Evolutionary conservation across 2,329 filamentous ascomycete species (phyloP), one percentile per base, ranked within the genome.

Genomic region (Drechslerella dactyloides): DNA sequence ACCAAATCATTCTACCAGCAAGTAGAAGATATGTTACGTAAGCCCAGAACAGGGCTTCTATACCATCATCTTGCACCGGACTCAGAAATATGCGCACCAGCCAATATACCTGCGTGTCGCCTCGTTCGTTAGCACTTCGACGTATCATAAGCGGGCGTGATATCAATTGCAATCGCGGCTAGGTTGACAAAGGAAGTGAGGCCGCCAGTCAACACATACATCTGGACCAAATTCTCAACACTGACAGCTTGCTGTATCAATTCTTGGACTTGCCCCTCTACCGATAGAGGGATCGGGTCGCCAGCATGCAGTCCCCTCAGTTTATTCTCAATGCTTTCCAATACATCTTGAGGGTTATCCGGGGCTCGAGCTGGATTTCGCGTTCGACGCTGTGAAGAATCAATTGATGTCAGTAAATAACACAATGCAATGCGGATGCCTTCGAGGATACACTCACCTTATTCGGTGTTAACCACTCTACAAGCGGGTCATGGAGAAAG

Each of bases 201-300:
- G 33, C 7, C 52, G 33, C 17, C 11, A 17, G 42, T 15, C 17
- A 48, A 13, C 13, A 65, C 75, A 59, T 97, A 99, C 96, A 99
- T 99, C 42, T 87, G 86, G 17, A 90, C 86, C 80, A 99, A 80
- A 79, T 94, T 96, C 77, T 82, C 85, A 64, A 89, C 86, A 79
- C 92, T 87, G 21, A 89, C 90, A 35, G 96, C 94, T 81, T 93
- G 88, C 78, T 89, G 86, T 76, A 99, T 94, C 79, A 99, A 80
- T 80, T 96, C 91, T 79, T 97, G 90, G n/a, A 97, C 94, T 82
- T 99, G 94, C 0, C 96, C 94, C 80, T 97, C 94, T 1, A 97
- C 92, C 27, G 92, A 92, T 73, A 99, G 82, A 48, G 94, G 93
- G 62, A 99, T 94, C 74, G 88, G 93, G 82, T 99, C 93, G 1